Evolutionary conservation across 2,329 filamentous ascomycete species (phyloP), one percentile per base, ranked within the genome.

Genomic region (Botrytis medusae): DNA sequence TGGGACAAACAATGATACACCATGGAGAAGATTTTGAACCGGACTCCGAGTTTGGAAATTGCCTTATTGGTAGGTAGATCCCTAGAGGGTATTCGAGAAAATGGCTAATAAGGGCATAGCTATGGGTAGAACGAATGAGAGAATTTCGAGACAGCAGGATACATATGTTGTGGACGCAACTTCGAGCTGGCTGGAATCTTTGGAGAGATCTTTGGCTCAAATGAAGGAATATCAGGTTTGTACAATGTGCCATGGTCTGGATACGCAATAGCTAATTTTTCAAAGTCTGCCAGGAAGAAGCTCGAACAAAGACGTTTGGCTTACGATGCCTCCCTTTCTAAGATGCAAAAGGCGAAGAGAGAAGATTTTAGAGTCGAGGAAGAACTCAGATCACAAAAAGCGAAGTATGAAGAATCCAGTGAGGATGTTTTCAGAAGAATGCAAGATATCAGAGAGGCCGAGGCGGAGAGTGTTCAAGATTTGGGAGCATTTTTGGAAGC

Each of bases 161-260:
- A 89, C 87, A 37, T 97, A 95, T 80, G 89, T 94, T 63, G 87
- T 89, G 48, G 89, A 93, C 79, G 92, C 94, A 75, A 97, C 92
- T 25, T 88, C 89, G 48, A 92, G 89, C 81, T 98, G 95, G 95
- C 86, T 97, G 73, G 94, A 98, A 82, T 94, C 93, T n/a, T 85
- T 97, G 34, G 95, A 98, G 82, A 87, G 94, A 77, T 97, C 92
- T 40, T 83, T 97, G 70, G 91, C 93, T 51, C 96, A 97, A 87
- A 95, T 98, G 93, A 98, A 97, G 82, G 96, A 98, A 81, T 98
- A 97, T 79, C 94, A 98, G 87, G 93, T 95, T 86, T 72, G 87
- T 81, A 32, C 0, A 62, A 25, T 8, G 20, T 37, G 14, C 4
- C 7, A 71, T 60, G 12, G 29, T 69, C 20, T 9, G 10, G 20